Base-by-base conservation (phyloP, 2,329 filamentous ascomycete genomes). In the Leptodontidium sp. region DNA sequence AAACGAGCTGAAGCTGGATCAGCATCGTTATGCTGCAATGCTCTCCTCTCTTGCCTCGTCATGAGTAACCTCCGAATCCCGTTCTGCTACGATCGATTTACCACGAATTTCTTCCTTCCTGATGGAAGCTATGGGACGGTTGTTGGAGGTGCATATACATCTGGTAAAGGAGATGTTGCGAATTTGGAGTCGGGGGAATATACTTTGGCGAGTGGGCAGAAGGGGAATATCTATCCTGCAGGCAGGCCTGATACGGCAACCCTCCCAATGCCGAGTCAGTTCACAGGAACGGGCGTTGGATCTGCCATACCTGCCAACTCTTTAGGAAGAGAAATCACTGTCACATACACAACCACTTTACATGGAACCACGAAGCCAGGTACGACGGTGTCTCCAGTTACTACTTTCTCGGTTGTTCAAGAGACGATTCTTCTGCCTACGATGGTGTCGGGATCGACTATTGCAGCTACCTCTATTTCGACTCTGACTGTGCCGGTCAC, bases 61-160 rank as follows among this genome's bases (percentile, higher is more conserved):
- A 73, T 77, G 52, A 55, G 68, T 14, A 74, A 69, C 47, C 76
- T 82, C 43, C 78, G 79, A 45, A 77, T 85, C 5, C 81, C 83
- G 2, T 83, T 85, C 76, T 85, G 84, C 78, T 85, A 84, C 77
- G 84, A 86, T 75, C 81, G 80, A 65, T 86, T 84, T 77, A 86
- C 84, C 5, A 86, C 84, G 21, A 82, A 85, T 71, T 85, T 77
- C 72, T 80, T 80, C 64, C 81, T 86, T 61, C 75, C 81, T 2
- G 83, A 84, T 68, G 80, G 80, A 43, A 82, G 82, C 17, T 83
- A 79, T 63, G 84, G 84, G 14, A 83, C 80, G 2, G 76, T 85
- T n/a, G 79, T 78, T 1, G 78, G 77, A 0, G 84, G 83, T 14
- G 71, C 80, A 17, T 85, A 84, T 73, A 78, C 71, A n/a, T 80